These are phyloP conservation scores for Cordyceps pruinosa DNA, from an alignment of 2,329 filamentous ascomycete species.

Conservation along the genomic window DNA sequence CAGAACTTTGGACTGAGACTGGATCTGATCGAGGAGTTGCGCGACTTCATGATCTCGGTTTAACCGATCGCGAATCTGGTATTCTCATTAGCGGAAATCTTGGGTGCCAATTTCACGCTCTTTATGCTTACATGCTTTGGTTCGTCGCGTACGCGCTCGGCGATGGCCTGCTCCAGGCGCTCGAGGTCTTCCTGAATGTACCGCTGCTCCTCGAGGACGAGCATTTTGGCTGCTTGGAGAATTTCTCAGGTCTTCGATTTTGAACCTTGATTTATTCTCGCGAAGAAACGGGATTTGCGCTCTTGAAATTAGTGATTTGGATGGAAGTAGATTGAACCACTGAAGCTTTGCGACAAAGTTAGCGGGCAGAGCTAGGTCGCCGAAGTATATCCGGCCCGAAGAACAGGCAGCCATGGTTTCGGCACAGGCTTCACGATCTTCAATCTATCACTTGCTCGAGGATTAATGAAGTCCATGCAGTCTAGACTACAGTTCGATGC, in stretches of 20 bases:
- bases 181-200: slow-evolving; percentile 95
- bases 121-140: slow-evolving; percentile 66
- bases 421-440: background rate
- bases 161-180: slow-evolving; percentile 87
- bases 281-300: background rate
- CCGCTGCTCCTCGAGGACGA: slow-evolving; percentile 88
- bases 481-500: too few relatives aligned
- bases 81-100: slow-evolving; percentile 18
- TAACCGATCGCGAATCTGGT: slow-evolving; percentile 76
- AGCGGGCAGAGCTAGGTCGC: slow-evolving; percentile 12
- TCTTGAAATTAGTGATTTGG: background rate
- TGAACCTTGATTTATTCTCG: background rate
- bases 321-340: background rate
- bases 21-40: slow-evolving; percentile 79
- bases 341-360: slow-evolving; percentile 6
- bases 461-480: too few relatives aligned
- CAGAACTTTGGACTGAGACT: slow-evolving; percentile 74
- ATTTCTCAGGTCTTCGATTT: background rate
- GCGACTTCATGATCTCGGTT: slow-evolving; percentile 88
- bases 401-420: background rate
- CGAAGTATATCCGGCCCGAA: slow-evolving; percentile 26
- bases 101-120: slow-evolving; percentile 14
- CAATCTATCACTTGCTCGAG: background rate
- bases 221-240: slow-evolving; percentile 43
- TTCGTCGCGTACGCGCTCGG: slow-evolving; percentile 81